Conservation (phyloP, 2,329 filamentous ascomycete species). For the Nemania sp. region DNA sequence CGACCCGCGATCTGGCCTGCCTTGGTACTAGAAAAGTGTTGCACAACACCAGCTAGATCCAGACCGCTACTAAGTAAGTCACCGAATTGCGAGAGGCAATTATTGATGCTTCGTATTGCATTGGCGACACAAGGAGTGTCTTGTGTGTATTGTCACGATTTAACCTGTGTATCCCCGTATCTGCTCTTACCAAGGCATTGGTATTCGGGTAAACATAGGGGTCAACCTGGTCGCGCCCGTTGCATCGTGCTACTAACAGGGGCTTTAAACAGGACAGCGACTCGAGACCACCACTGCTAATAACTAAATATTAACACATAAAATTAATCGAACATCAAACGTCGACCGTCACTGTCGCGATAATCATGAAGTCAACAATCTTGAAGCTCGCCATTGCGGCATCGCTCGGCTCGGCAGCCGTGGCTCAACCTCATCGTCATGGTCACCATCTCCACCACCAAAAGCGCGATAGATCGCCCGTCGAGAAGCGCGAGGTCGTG, state of each 20-base stretch:
- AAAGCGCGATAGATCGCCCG: constrained; percentile 52
- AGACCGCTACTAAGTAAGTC: background rate
- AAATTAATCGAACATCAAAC: constrained; percentile 10
- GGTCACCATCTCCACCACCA: constrained; percentile 62
- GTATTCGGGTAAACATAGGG: background rate
- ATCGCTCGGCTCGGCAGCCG: constrained; percentile 48
- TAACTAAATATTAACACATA: constrained; percentile 2
- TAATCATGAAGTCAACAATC: constrained; percentile 53
- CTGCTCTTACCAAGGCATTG: no score
- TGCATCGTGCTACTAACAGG: constrained; percentile 5
- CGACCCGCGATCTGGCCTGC: background rate
- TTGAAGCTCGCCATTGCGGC: constrained; percentile 56
- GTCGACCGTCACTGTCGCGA: constrained; percentile 2
- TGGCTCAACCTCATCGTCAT: constrained; percentile 62
- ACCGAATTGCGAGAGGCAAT: no score
- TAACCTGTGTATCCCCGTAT: no score
- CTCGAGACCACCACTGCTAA: background rate
- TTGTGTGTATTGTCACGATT: no score
- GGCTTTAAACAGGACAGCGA: constrained; percentile 2
- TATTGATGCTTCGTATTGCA: no score
- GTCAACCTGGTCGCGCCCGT: background rate
- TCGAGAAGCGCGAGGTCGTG: constrained; percentile 54
- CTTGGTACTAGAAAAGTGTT: background rate
- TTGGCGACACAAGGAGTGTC: no score
- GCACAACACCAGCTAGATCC: background rate